Base-by-base conservation (phyloP, 495 filamentous ascomycete species). In the Trichoderma parareesei region DNA sequence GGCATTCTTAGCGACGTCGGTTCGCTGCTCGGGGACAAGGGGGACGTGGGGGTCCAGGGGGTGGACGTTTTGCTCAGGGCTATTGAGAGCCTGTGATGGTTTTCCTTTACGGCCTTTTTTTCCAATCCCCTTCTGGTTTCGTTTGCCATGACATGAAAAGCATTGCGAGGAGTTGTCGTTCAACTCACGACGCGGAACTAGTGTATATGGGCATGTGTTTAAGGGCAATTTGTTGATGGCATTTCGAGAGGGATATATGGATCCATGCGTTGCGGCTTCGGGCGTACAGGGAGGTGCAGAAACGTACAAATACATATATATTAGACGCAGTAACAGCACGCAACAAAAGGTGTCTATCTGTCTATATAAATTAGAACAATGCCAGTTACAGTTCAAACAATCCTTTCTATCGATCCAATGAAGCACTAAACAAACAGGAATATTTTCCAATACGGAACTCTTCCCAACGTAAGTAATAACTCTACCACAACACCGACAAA, bases 1-100 rank as follows among this genome's bases (percentile, higher is more conserved):
- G 95, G 95, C 0, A 76, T 95, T 74, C 84, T 92, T 80, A 98
- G 95, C 75, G 95, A 99, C 82, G 81, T 99, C 65, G 87, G 89
- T 13, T 91, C 90, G 81, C 77, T 92, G 61, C 72, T 98, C 61
- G 85, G 84, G 44, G 83, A 85, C 40, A 73, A 77, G 37, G 76
- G 67, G 38, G 81, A 77, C 69, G 68, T 81, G 35, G 72, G 71
- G 49, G 68, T 85, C 67, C 75, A 79, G 63, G 83, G 85, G 1
- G 67, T 96, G 55, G 84, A 90, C 59, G 88, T 94, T 9, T 73
- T 97, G 71, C 77, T 86, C 68, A 85, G 79, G 72, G 91, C 90
- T 46, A 90, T 97, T 73, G 90, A 88, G 69, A 83, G 82, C 38
- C 77, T 97, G 66, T 94, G 27, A 57, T 35, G 37, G 7, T 49